These are phyloP conservation scores for Ulmus americana DNA, from an alignment of 331 rosid genomes.

Conservation along the genomic window DNA sequence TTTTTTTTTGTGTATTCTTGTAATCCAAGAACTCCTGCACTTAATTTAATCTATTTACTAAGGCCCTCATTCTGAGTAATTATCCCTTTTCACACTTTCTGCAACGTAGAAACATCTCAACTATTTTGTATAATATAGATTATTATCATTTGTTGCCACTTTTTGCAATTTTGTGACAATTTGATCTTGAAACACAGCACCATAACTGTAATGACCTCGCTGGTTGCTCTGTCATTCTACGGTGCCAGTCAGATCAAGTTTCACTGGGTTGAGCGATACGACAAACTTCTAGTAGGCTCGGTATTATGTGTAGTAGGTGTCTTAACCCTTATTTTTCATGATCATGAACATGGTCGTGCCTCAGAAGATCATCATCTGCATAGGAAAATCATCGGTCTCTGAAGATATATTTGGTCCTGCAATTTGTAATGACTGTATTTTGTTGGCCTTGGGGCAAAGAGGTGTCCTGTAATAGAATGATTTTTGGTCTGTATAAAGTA, in stretches of 20 bases:
- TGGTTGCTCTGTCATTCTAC: slow-evolving; percentile 86
- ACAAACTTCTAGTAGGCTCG: slow-evolving; percentile 89
- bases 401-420: slow-evolving; percentile 25
- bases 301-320: slow-evolving; percentile 82
- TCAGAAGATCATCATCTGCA: slow-evolving; percentile 52
- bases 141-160: background rate
- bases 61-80: too few species aligned
- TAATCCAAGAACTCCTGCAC: too few species aligned
- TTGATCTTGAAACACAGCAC: slow-evolving; percentile 58
- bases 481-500: slow-evolving; percentile 6
- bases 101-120: too few species aligned
- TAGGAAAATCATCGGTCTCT: slow-evolving; percentile 52
- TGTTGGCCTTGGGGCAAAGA: background rate
- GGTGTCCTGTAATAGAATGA: background rate
- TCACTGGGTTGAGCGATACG: slow-evolving; percentile 96
- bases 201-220: slow-evolving; percentile 86
- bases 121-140: too few species aligned
- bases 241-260: slow-evolving; percentile 95
- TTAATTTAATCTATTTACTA: too few species aligned
- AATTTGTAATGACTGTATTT: slow-evolving; percentile 4
- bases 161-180: slow-evolving; percentile 9
- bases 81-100: too few species aligned
- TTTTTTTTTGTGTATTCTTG: too few species aligned
- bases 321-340: slow-evolving; percentile 68
- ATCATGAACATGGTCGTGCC: slow-evolving; percentile 53